phyloP scores from a whole-genome alignment of 1,284 basidiomycete species.

The Polyporus tsugae region DNA sequence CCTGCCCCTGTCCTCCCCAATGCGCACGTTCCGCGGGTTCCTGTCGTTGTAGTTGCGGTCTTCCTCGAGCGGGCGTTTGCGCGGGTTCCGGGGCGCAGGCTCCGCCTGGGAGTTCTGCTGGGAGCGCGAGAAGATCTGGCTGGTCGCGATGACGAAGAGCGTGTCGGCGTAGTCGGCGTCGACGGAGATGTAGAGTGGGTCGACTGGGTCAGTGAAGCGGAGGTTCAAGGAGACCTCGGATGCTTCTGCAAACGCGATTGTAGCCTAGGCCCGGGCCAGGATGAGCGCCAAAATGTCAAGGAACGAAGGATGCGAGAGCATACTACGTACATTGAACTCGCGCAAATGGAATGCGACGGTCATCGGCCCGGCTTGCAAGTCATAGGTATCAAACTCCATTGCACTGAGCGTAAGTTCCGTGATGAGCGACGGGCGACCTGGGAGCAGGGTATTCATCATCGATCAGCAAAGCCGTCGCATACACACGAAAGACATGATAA shows the following conservation, averaged over 20 bases:
- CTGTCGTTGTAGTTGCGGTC: slow-evolving; percentile 19
- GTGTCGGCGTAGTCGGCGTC: slow-evolving; percentile 68
- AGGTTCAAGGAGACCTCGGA: slow-evolving; percentile 69
- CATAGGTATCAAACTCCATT: slow-evolving; percentile 81
- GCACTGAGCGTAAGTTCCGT: slow-evolving; percentile 78
- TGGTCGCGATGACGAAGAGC: slow-evolving; percentile 80
- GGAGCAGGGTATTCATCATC: not conserved
- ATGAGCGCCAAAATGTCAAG: slow-evolving; percentile 31
- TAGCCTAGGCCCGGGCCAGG: slow-evolving; percentile 57
- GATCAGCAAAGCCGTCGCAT: not conserved
- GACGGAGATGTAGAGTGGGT: slow-evolving; percentile 77
- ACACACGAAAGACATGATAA: slow-evolving; percentile 14
- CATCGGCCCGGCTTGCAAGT: slow-evolving; percentile 64
- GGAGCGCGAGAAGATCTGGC: slow-evolving; percentile 51
- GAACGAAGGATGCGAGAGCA: not conserved
- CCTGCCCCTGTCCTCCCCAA: not conserved
- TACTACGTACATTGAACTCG: slow-evolving; percentile 86
- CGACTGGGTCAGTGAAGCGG: slow-evolving; percentile 75
- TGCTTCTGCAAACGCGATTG: slow-evolving; percentile 78
- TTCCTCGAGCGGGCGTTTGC: slow-evolving; percentile 35
- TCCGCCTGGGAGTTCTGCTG: slow-evolving; percentile 21
- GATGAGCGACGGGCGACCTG: slow-evolving; percentile 68
- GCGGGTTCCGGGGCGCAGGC: slow-evolving; percentile 8
- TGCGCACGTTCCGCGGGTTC: slow-evolving; percentile 8
- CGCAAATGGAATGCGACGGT: slow-evolving; percentile 80